Conservation (phyloP, 2,329 filamentous ascomycete species). For the Neoarthrinium moseri region DNA sequence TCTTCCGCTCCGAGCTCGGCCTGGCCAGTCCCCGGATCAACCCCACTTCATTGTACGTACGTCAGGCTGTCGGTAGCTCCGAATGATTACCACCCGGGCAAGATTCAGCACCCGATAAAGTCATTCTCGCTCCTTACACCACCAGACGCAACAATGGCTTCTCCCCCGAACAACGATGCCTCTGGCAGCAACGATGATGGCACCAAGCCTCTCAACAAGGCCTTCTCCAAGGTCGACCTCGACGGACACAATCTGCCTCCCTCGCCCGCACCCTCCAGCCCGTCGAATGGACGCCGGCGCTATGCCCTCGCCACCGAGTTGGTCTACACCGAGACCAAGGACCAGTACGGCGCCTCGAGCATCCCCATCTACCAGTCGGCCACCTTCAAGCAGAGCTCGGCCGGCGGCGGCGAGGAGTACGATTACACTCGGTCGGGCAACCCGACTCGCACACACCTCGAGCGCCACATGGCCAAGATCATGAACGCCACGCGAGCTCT, state of each 20-base stretch:
- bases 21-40: neutral
- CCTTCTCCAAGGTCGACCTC: constrained; percentile 65
- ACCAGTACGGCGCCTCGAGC: constrained; percentile 96
- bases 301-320: constrained; percentile 96
- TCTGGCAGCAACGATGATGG: constrained; percentile 28
- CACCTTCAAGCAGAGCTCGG: constrained; percentile 92
- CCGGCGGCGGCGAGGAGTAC: constrained; percentile 81
- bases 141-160: constrained; percentile 16
- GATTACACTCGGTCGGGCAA: constrained; percentile 99
- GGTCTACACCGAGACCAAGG: constrained; percentile 92
- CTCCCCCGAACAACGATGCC: constrained; percentile 20
- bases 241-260: constrained; percentile 85
- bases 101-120: neutral
- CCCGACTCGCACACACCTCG: constrained; percentile 91
- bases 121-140: neutral
- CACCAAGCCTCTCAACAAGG: constrained; percentile 47
- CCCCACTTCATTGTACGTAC: no score
- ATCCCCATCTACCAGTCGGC: constrained; percentile 98
- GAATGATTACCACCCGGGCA: no score
- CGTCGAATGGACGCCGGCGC: constrained; percentile 73
- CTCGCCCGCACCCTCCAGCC: constrained; percentile 90
- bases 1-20: neutral
- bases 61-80: no score
- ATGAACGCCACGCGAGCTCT: constrained; percentile 93
- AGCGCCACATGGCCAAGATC: constrained; percentile 96